These are phyloP conservation scores for Aureobasidium melanogenum DNA, from an alignment of 2,329 filamentous ascomycete genomes.

Conservation along the genomic window DNA sequence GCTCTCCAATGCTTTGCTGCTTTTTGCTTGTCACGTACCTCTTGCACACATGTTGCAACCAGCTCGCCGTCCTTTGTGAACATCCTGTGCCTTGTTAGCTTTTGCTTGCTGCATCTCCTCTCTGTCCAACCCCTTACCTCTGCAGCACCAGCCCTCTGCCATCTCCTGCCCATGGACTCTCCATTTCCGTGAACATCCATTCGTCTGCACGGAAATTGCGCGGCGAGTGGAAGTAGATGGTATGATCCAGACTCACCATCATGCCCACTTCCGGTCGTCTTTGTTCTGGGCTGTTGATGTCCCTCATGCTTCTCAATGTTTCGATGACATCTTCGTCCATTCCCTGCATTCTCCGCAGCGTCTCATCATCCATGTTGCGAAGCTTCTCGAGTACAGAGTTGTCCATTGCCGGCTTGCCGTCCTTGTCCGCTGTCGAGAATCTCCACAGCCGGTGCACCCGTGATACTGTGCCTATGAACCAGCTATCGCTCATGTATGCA, in stretches of 20 bases:
- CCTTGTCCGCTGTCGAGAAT: constrained; percentile 11
- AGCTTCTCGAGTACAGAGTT: constrained; percentile 37
- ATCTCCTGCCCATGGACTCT: constrained; percentile 71
- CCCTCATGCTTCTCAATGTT: constrained; percentile 35
- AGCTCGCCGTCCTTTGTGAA: constrained; percentile 62
- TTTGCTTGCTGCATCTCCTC: background rate
- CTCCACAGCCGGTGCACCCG: constrained; percentile 69
- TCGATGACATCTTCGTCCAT: constrained; percentile 45
- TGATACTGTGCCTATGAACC: constrained; percentile 84
- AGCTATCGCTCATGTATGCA: constrained; percentile 69
- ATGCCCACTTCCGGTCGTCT: constrained; percentile 60
- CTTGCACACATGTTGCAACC: constrained; percentile 72
- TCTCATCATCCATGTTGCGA: constrained; percentile 36
- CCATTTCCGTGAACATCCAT: constrained; percentile 75
- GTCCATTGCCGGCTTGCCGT: constrained; percentile 23
- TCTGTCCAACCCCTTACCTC: constrained; percentile 27
- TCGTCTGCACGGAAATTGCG: constrained; percentile 45
- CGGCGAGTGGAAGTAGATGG: constrained; percentile 47
- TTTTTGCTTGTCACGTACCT: constrained; percentile 38
- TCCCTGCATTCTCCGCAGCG: constrained; percentile 32
- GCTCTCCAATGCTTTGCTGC: background rate
- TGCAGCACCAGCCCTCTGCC: constrained; percentile 68
- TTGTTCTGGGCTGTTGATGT: constrained; percentile 24
- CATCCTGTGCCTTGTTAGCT: constrained; percentile 34
- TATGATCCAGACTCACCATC: constrained; percentile 71